Evolutionary conservation across 2,329 filamentous ascomycete species (phyloP), one percentile per base, ranked within the genome.

Genomic region (Raffaelea deltoideospora): DNA sequence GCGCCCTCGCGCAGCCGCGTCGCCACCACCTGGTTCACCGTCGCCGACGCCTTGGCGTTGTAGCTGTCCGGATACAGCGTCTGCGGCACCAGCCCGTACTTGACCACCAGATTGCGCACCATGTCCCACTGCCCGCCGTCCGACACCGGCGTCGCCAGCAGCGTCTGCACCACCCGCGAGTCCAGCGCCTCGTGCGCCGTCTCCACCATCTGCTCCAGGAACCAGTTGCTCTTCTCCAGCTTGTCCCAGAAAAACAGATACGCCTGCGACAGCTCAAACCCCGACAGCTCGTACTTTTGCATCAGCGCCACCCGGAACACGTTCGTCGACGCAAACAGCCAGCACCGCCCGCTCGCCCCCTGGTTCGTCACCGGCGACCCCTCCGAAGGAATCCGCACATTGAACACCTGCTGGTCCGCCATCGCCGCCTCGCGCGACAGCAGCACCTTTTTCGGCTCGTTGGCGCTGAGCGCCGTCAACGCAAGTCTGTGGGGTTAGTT

Each of bases 201-300:
- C 43, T 83, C 75, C 38, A 93, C 70, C 42, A 88, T 72, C 49
- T 82, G 79, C 57, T 92, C 84, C 15, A 93, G 68, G 60, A 92
- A 93, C 63, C 72, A 93, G 56, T 93, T 93, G 9, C 79, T 69
- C 57, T 93, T 93, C 57, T 94, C 86, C 17, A 93, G 72, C 61
- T 93, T 93, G 56, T 94, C 86, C 79, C 81, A 92, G 67, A 85
- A 93, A 61, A 88, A 93, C 4, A 93, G 68, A 50, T 92, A 92
- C 1, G 78, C 67, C 57, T 93, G 86, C 22, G 79, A 86, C n/a
- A 94, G 65, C 63, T 93, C 82, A 49, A 93, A 92, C 37, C 70
- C 65, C 33, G 76, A 70, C 17, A 93, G 69, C 44, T 76, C 72
- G 56, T 92, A 81, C 49, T 78, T 78, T 57, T 82, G 79, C 79